Evolutionary conservation across 305 asterid genomes (phyloP), one percentile per base, ranked within the genome.

Genomic region (Fraxinus ornus): DNA sequence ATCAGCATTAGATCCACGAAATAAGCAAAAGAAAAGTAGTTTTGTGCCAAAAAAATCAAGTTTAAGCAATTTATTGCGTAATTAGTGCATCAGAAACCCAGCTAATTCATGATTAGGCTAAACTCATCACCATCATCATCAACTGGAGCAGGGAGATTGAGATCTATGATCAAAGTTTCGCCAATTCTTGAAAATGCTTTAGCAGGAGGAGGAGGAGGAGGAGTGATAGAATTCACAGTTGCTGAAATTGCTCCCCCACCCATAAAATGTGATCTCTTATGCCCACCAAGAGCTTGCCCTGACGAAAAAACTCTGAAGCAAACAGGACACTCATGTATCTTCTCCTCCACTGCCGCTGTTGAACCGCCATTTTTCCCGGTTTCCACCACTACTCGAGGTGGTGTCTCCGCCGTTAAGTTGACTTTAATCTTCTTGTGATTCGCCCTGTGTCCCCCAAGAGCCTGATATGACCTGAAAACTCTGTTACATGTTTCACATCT

Each of bases 211-310:
- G 15, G 15, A 49, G 21, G 60, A 49, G 19, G 17, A 21, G 85
- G 35, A 33, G 57, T 15, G 60, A 0, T 17, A 19, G 74, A 28
- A 76, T 2, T 77, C 22, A 37, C 49, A 76, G 70, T 87, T 10
- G 85, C 72, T 32, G 86, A 76, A 66, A 86, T 60, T 36, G 80
- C 79, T 21, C 85, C 87, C 33, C 86, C 90, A 7, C 88, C 87
- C 35, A 87, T 39, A 76, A 85, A 90, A 89, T 94, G 97, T 26
- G 98, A 88, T 81, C 98, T 89, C 77, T 94, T 95, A 79, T 95
- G 98, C 33, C 98, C 98, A 12, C 99, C 99, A 24, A 95, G 94
- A 0, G 99, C 99, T 81, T 94, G 97, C 22, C 98, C 99, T 0
- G 99, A 95, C 12, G 94, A 39, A 85, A 95, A 95, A 74, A 94